These are phyloP conservation scores for Laburnicola sp. DNA, from an alignment of 2,329 filamentous ascomycete species.

Conservation along the genomic window DNA sequence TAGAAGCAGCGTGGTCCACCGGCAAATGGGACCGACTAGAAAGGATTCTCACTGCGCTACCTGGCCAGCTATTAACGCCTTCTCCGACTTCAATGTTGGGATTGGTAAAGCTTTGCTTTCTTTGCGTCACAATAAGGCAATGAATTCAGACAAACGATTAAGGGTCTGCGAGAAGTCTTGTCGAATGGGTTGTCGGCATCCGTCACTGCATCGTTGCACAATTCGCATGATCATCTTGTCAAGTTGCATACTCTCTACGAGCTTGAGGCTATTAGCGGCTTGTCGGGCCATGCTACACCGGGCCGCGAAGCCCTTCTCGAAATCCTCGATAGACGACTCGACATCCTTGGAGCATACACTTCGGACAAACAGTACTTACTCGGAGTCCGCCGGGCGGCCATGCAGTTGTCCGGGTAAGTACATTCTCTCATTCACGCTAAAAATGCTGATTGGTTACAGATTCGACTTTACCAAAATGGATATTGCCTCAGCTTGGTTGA, in stretches of 20 bases:
- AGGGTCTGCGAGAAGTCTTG: conserved; percentile 68
- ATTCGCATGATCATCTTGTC: conserved; percentile 81
- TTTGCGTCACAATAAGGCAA: conserved; percentile 57
- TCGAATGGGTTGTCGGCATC: conserved; percentile 75
- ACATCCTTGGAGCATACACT: conserved; percentile 83
- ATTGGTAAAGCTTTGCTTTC: conserved; percentile 70
- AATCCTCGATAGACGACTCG: conserved; percentile 74
- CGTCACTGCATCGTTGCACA: conserved; percentile 76
- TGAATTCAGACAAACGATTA: conserved; percentile 62
- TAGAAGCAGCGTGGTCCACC: conserved; percentile 91
- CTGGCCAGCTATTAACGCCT: conserved; percentile 42
- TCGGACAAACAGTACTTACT: conserved; percentile 93
- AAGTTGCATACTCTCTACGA: conserved; percentile 88
- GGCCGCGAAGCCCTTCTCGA: conserved; percentile 49
- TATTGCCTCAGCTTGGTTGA: conserved; percentile 82
- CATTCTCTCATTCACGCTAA: neutral
- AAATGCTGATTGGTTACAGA: conserved; percentile 32
- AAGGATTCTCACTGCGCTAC: conserved; percentile 58
- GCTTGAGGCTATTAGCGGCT: conserved; percentile 71
- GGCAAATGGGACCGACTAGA: conserved; percentile 77
- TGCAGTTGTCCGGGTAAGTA: conserved; percentile 73
- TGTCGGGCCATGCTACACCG: conserved; percentile 38
- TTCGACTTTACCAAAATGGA: conserved; percentile 69
- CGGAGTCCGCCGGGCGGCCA: conserved; percentile 80
- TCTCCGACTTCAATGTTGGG: conserved; percentile 79